phyloP scores from a whole-genome alignment of 148 eudicot species.

The Pharnaceum exiguum region DNA sequence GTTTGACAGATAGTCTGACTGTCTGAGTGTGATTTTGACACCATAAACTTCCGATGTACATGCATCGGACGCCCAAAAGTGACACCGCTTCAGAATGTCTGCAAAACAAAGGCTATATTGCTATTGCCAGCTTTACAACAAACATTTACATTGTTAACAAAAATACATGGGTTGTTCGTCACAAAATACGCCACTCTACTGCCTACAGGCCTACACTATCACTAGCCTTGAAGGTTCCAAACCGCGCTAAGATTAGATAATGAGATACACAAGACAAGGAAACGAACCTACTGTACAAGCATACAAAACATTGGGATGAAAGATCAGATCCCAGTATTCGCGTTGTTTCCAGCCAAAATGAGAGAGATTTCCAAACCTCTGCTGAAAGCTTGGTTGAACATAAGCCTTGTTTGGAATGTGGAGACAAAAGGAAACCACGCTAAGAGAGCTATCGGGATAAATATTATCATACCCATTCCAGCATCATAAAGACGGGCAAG shows the following conservation, averaged over 20 bases:
- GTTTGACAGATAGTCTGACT: too few relatives aligned
- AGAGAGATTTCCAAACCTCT: conserved; percentile 96
- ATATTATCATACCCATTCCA: conserved; percentile 91
- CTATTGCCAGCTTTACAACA: not conserved
- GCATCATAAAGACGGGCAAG: conserved; percentile 93
- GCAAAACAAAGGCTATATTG: too few relatives aligned
- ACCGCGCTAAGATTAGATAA: not conserved
- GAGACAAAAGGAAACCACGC: conserved; percentile 97
- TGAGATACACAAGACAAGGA: not conserved
- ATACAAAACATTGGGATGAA: not conserved
- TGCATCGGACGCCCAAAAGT: too few relatives aligned
- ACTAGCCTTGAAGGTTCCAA: not conserved
- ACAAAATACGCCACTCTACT: too few relatives aligned
- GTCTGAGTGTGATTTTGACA: too few relatives aligned
- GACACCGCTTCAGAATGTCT: too few relatives aligned
- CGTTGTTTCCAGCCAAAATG: conserved; percentile 96
- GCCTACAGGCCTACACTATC: not conserved
- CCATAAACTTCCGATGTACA: too few relatives aligned
- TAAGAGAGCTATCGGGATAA: conserved; percentile 81
- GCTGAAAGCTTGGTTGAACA: conserved; percentile 99
- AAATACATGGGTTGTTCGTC: too few relatives aligned
- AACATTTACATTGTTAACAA: conserved; percentile 11
- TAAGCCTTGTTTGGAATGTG: conserved; percentile 93
- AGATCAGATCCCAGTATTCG: conserved; percentile 58
- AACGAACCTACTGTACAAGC: not conserved